These are phyloP conservation scores for Calonectria hawksworthii DNA, from an alignment of 2,329 filamentous ascomycete species.

Conservation along the genomic window DNA sequence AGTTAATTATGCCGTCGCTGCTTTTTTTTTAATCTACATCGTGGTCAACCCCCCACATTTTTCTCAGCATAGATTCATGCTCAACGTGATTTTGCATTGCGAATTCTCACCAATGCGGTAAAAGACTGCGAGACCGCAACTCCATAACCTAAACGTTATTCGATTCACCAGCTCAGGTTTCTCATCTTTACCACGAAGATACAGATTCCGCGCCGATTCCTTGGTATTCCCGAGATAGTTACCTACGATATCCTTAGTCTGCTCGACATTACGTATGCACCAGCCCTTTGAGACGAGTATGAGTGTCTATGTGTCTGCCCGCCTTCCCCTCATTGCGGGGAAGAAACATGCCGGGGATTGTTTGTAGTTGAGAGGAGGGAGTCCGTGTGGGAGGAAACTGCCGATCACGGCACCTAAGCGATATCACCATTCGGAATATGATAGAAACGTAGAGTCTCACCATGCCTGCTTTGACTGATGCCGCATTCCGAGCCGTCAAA, in stretches of 20 bases:
- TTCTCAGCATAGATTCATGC: slow-evolving; percentile 4
- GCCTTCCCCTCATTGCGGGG: background rate
- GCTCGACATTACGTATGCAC: background rate
- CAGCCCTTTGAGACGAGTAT: background rate
- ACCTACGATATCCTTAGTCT: background rate
- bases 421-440: background rate
- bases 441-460: background rate
- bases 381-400: background rate
- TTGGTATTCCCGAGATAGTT: background rate
- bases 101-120: background rate
- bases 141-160: background rate
- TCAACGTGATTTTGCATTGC: background rate
- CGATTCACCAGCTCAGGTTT: background rate
- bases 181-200: background rate
- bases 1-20: background rate
- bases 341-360: background rate
- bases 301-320: background rate
- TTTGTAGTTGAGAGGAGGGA: background rate
- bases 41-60: background rate
- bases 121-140: background rate
- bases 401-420: background rate
- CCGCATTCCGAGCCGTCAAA: background rate
- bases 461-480: background rate
- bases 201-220: background rate
- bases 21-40: background rate